Conservation (phyloP, 148 eudicot genomes). For the Camellia sinensis region DNA sequence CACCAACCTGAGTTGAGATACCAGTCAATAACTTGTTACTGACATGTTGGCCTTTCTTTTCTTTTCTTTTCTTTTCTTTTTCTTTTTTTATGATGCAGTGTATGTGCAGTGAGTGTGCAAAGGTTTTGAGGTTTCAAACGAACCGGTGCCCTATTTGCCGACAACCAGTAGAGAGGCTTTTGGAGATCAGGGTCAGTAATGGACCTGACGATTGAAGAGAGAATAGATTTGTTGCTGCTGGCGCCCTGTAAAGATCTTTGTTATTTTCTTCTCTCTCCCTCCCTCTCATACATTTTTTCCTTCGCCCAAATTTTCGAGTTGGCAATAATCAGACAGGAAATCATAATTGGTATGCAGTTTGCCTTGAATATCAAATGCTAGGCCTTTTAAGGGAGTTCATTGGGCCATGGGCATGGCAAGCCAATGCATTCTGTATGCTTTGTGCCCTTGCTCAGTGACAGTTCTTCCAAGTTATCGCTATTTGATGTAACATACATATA, state of each 20-base stretch:
- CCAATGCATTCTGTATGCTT: background rate
- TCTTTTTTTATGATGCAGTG: constrained; percentile 51
- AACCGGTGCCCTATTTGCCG: constrained; percentile 98
- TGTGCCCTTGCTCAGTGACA: background rate
- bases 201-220: constrained; percentile 32
- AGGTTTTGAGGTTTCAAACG: constrained; percentile 89
- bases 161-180: constrained; percentile 90
- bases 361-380: background rate
- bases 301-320: background rate
- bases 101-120: constrained; percentile 97
- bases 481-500: background rate
- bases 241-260: background rate
- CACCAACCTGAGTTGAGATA: background rate
- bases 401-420: background rate
- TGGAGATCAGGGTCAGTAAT: constrained; percentile 86
- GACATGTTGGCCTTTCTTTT: background rate
- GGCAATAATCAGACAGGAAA: background rate
- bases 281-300: background rate
- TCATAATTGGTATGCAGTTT: background rate
- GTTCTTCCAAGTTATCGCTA: background rate
- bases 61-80: constrained; percentile 5
- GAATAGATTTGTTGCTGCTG: background rate
- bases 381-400: background rate
- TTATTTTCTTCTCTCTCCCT: background rate
- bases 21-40: background rate